Evolutionary conservation across 2,329 filamentous ascomycete genomes (phyloP), one percentile per base, ranked within the genome.

Genomic region (Colletotrichum incanum): DNA sequence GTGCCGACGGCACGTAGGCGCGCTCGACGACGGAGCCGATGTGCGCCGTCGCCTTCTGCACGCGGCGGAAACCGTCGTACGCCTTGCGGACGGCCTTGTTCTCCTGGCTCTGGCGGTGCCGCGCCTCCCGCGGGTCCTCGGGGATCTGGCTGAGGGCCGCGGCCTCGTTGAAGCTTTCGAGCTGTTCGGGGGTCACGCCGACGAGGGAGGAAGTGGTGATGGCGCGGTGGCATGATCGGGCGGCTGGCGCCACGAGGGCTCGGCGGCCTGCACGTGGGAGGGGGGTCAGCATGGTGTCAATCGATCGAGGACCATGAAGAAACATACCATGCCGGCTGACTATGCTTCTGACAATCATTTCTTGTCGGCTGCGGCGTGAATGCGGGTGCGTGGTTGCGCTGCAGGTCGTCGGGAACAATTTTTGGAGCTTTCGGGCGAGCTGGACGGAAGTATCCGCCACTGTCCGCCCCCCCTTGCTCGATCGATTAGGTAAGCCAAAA

Each of bases 1-100:
- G 84, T 67, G 90, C 85, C 75, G 89, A 86, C 4, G 93, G 93
- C 72, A 88, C 82, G 83, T 96, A 95, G 71, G 88, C 86, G 52
- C 85, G 84, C 67, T 84, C 79, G 11, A 90, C 80, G 1, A 76
- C 41, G 9, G 88, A 85, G 9, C 90, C 90, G 2, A 91, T 43
- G 65, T 31, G 16, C 45, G 45, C 7, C 31, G 66, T 67, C 26
- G 59, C 49, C 45, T 68, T 73, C 59, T 73, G 68, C 37, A 47
- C 50, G 28, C 62, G 67, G 56, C 56, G 60, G 52, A 63, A 63
- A 16, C 12, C 34, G 41, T 62, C 50, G 47, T 60, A 39, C 20
- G 28, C 66, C n/a, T n/a, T n/a, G n/a, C 41, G 31, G 18, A 63
- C 5, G 20, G 52, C 39, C 31, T 26, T 31, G n/a, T 3, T 3